phyloP scores from a whole-genome alignment of 306 rosid species.

The Arachis stenosperma region DNA sequence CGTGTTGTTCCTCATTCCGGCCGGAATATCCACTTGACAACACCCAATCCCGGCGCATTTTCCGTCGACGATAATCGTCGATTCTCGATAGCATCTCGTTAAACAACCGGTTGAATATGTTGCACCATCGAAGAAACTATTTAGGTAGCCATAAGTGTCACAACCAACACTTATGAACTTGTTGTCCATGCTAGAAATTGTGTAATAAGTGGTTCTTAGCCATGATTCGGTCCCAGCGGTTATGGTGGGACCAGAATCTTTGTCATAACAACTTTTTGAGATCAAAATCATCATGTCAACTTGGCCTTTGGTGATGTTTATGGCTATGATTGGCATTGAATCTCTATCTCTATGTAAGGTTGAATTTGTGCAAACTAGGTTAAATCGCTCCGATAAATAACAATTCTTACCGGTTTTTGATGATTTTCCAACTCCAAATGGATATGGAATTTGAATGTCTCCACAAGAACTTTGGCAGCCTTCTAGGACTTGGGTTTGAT shows the following conservation, averaged over 20 bases:
- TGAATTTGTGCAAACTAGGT: neutral
- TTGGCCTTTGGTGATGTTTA: neutral
- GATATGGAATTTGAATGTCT: neutral
- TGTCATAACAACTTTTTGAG: neutral
- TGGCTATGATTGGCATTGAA: neutral
- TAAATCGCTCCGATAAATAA: too few species aligned
- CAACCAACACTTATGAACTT: conserved; percentile 32
- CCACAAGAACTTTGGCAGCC: neutral
- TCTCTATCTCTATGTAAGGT: neutral
- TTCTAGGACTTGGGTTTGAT: too few species aligned
- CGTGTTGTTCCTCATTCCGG: neutral
- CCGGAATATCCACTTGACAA: conserved; percentile 35
- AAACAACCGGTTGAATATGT: conserved; percentile 4
- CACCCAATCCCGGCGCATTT: conserved; percentile 26
- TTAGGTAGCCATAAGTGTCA: conserved; percentile 13
- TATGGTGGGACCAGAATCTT: neutral
- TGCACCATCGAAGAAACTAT: neutral
- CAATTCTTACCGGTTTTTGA: neutral
- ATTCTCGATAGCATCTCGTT: neutral
- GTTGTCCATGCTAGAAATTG: conserved; percentile 24
- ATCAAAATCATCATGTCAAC: neutral
- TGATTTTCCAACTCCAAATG: neutral
- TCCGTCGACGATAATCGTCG: neutral
- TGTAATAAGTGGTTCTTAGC: neutral
- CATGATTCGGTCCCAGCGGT: rapidly evolving